Percentiles rank a stretch among this genome's conserved stretches.
These are phyloP conservation scores for Podaxis sp. DNA, from an alignment of 768 basidiomycete genomes.

Conservation along the genomic window DNA sequence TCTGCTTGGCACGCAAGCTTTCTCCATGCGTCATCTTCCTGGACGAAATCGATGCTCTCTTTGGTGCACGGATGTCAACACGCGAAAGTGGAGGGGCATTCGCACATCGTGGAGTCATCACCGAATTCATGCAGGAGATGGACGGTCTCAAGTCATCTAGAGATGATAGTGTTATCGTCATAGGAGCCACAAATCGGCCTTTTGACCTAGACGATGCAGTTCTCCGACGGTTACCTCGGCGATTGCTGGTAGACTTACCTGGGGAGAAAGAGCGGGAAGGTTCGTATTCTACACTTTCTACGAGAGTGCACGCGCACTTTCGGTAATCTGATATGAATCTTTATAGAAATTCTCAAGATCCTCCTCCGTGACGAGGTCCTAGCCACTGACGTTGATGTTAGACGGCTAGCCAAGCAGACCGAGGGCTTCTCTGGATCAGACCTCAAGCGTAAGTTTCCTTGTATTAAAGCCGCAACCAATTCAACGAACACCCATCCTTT, in stretches of 20 bases:
- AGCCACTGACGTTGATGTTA: conserved; percentile 61
- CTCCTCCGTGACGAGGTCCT: conserved; percentile 79
- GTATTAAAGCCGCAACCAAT: background rate
- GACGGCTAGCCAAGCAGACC: conserved; percentile 64
- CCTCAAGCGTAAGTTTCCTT: conserved; percentile 74
- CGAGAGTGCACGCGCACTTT: conserved; percentile 6
- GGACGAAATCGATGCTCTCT: conserved; percentile 93
- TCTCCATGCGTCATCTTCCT: conserved; percentile 94
- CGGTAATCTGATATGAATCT: background rate
- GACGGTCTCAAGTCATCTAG: conserved; percentile 83
- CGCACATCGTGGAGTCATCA: conserved; percentile 86
- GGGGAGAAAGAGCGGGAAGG: conserved; percentile 85
- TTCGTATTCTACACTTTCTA: conserved; percentile 26
- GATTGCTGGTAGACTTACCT: conserved; percentile 86
- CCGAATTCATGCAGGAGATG: conserved; percentile 97
- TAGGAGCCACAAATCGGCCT: conserved; percentile 92
- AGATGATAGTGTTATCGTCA: conserved; percentile 83
- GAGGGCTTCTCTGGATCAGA: conserved; percentile 93
- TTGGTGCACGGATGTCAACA: conserved; percentile 79
- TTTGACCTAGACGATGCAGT: conserved; percentile 93
- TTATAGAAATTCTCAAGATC: conserved; percentile 82
- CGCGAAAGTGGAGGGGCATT: conserved; percentile 77
- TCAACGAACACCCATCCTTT: conserved; percentile 14
- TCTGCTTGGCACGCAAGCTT: conserved; percentile 79
- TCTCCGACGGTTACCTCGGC: conserved; percentile 81